A percentile compares a stretch with the other conserved stretches of the same genome.
These are phyloP conservation scores for Juncus effusus DNA, from an alignment of 176 grass and related monocot species.

Conservation along the genomic window DNA sequence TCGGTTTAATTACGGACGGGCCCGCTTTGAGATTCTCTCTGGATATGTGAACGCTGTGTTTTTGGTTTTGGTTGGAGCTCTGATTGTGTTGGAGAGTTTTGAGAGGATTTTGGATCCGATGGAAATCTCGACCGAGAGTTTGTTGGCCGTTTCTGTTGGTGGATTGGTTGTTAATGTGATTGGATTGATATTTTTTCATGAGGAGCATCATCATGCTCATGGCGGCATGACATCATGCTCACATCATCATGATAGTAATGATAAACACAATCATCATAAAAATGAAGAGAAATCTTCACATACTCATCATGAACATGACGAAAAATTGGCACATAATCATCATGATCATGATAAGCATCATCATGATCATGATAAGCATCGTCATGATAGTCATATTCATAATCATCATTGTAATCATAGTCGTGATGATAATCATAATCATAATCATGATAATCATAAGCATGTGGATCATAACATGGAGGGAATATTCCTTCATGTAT, in stretches of 20 bases:
- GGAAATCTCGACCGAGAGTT: conserved; percentile 88
- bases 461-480: conserved; percentile 97
- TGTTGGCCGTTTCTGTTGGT: conserved; percentile 81
- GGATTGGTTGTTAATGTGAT: conserved; percentile 81
- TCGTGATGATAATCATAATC: conserved; percentile 5
- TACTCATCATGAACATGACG: conserved; percentile 6
- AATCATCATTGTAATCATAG: too few species aligned
- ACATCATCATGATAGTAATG: conserved; percentile 39
- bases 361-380: too few species aligned
- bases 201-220: conserved; percentile 97
- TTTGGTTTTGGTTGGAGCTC: conserved; percentile 70
- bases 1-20: conserved; percentile 79
- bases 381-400: too few species aligned
- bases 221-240: conserved; percentile 60
- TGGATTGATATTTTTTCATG: conserved; percentile 94
- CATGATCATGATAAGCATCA: too few species aligned
- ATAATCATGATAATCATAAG: conserved; percentile 51
- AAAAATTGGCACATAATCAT: neutral
- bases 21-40: conserved; percentile 92
- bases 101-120: conserved; percentile 94
- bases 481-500: conserved; percentile 97
- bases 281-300: conserved; percentile 23
- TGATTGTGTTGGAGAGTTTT: conserved; percentile 85
- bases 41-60: conserved; percentile 97
- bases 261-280: conserved; percentile 20